Conservation (phyloP, 257 asterid species). For the Capsicum pubescens region DNA sequence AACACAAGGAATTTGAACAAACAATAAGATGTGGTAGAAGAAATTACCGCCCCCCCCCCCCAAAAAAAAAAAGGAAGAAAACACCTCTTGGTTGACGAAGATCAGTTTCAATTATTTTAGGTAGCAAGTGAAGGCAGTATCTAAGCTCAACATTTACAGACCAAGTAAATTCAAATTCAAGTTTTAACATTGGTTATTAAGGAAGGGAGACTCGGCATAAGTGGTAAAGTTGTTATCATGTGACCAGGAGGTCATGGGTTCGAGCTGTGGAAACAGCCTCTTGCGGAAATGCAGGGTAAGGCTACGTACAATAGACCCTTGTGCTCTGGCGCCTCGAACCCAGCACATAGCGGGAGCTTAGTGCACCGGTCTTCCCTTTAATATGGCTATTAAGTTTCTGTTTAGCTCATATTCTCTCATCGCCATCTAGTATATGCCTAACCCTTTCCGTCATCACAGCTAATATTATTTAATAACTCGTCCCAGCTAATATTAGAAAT, state of each 20-base stretch:
- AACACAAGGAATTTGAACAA: constrained; percentile 2
- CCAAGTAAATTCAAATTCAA: constrained; percentile 14
- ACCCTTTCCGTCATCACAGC: not conserved
- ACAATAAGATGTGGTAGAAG: not conserved
- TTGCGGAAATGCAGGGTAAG: not conserved
- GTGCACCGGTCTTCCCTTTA: not conserved
- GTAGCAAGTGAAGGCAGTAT: constrained; percentile 2
- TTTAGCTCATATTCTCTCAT: constrained; percentile 1
- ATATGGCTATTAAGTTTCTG: not conserved
- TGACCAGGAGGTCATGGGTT: not conserved
- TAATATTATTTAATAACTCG: not conserved
- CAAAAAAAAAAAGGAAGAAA: not conserved
- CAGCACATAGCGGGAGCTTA: not conserved
- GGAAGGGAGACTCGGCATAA: not conserved
- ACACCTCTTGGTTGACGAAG: not conserved
- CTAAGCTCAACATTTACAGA: constrained; percentile 5
- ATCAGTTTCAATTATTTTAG: not conserved
- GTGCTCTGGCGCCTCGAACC: not conserved
- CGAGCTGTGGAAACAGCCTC: not conserved
- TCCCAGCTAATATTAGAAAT: not conserved
- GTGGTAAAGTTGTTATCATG: not conserved
- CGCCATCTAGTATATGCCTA: constrained; percentile 1
- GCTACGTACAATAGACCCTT: not conserved
- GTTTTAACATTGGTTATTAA: not conserved
- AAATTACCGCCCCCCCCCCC: not conserved